Evolutionary conservation across 371 early-diverging fungal genomes (phyloP), one percentile per base, ranked within the genome.

Genomic region (Mortierella sp.): DNA sequence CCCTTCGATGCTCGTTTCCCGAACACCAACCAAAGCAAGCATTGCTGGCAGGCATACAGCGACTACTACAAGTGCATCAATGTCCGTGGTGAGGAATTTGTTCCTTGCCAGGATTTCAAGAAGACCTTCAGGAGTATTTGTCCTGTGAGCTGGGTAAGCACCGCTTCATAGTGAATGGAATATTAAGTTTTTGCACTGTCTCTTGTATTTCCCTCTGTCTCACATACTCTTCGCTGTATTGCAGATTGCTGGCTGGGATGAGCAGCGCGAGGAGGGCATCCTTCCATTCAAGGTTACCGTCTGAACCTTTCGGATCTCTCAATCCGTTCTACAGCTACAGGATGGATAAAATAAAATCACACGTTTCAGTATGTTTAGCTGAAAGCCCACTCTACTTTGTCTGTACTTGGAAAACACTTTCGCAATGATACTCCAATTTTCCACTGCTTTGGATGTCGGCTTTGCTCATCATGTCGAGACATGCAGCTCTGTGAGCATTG

Each of bases 11-110:
- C 83, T 54, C 89, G 97, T 70, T 97, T 96, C 92, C 97, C 97
- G 76, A 95, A 96, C 91, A 88, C 89, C 80, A 96, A 97, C 89
- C 95, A 96, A 89, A 93, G 94, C 88, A 95, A 92, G 92, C 90
- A 86, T 85, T 92, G 93, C 86, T 93, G 95, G 95, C 97, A 97
- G 86, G 94, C 95, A 88, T 97, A 96, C 82, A 91, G 90, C 56
- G 97, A 97, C 84, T 95, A 94, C 89, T 84, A 86, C 90, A 93
- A 93, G 81, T 94, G 93, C 75, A 85, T 91, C 48, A 82, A 82
- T 50, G 87, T 90, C 64, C 94, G 94, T 86, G 97, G 98, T 76
- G 96, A 95, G 81, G 96, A 95, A 63, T 94, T 84, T 73, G 83
- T 85, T 32, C 92, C 94, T 27, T 97, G 98, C 92, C 83, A 90